Base-by-base conservation (phyloP, 441 rosid species). In the Populus hybrid region DNA sequence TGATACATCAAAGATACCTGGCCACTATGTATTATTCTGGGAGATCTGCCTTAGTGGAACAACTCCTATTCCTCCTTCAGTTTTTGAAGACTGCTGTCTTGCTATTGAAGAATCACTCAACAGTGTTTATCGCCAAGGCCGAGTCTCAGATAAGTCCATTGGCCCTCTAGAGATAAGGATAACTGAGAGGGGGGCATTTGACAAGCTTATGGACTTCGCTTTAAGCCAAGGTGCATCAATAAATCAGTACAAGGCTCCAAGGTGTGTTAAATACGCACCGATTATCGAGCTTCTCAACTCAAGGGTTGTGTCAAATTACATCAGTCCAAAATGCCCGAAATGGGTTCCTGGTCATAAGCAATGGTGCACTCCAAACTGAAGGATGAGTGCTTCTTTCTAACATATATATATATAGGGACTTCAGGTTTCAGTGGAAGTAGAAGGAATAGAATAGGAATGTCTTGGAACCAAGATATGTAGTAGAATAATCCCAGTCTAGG, bases 91-190 rank as follows among this genome's bases (percentile, higher is more conserved):
- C 18, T 85, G 89, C 67, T 87, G 90, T 74, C 76, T 86, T 11
- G 42, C 80, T 1, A 69, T 86, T 9, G 89, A 88, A 68, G 90
- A 88, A 77, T 84, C 89, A 9, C 86, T 85, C 5, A 86, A 88
- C 85, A 86, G 88, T 74, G 89, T 85, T n/a, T 84, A 88, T 75
- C 81, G 89, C n/a, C 89, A 86, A 78, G 84, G 91, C 61, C 78
- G 89, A 38, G 89, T 79, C 29, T 78, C 82, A 1, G 88, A 86
- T 70, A 88, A 82, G 76, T 88, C 89, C 8, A 86, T 88, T 50
- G 91, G 87, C 4, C 87, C 86, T 7, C 70, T 88, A 28, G 88
- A 88, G 83, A 82, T 86, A 36, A 86, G 80, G 78, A 64, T 85
- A 10, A 89, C 86, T 7, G 84, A 82, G 72, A 72, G 24, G 28